phyloP scores from a whole-genome alignment of 192 early-diverging fungal genomes.

The Chytriomyces hyalinus region DNA sequence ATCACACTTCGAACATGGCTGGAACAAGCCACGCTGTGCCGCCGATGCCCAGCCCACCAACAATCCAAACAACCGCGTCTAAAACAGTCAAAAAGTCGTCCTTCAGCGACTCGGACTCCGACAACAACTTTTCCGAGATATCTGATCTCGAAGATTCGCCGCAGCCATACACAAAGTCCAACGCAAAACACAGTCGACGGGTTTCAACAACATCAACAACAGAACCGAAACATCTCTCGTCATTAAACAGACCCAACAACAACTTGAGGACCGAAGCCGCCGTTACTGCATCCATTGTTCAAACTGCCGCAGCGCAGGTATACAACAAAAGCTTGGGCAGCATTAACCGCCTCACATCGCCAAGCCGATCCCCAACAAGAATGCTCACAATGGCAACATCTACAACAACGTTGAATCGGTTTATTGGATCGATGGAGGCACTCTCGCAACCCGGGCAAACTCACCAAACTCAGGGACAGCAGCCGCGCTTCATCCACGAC shows the following conservation, averaged over 20 bases:
- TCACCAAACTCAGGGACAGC: neutral
- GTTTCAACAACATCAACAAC: neutral
- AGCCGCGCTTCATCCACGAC: neutral
- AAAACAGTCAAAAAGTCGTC: neutral
- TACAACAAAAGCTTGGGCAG: neutral
- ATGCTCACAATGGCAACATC: constrained; percentile 6
- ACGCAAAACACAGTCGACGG: neutral
- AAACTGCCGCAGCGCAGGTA: neutral
- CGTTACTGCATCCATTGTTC: neutral
- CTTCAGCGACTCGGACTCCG: neutral
- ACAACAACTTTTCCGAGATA: neutral
- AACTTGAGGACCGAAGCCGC: neutral
- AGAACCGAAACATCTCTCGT: neutral
- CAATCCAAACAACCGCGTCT: neutral
- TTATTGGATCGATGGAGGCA: neutral
- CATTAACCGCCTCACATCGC: neutral
- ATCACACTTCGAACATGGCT: neutral
- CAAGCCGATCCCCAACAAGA: neutral
- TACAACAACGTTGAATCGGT: neutral
- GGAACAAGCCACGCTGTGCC: neutral
- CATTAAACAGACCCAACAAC: neutral
- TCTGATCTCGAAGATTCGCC: neutral
- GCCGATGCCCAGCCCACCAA: neutral
- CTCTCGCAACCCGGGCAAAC: neutral
- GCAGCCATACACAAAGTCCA: neutral